A percentile compares a stretch with the other conserved stretches of the same genome.
These are phyloP conservation scores for Kuraishia hungarica DNA, from an alignment of 805 yeast species.

Conservation along the genomic window DNA sequence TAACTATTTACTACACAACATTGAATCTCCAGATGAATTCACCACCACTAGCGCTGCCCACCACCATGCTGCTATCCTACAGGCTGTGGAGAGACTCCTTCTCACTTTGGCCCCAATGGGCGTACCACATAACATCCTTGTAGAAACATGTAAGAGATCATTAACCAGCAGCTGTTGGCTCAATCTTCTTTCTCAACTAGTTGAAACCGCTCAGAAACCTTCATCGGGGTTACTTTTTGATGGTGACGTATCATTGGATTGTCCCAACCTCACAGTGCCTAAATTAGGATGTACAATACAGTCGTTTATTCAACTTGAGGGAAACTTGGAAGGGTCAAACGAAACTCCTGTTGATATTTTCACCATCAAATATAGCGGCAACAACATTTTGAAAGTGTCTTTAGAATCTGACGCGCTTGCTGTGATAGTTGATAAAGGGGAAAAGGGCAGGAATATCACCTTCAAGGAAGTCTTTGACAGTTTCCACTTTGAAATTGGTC, in stretches of 20 bases:
- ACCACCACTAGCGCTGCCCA: background rate
- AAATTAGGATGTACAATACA: background rate
- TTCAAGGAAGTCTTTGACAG: conserved; percentile 15
- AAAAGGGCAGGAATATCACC: background rate
- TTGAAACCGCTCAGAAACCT: background rate
- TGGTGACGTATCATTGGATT: background rate
- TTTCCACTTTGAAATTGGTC: conserved; percentile 16
- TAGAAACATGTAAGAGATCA: background rate
- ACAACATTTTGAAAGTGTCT: background rate
- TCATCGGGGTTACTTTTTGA: background rate
- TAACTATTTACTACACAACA: background rate
- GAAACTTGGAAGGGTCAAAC: background rate
- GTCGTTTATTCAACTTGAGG: background rate
- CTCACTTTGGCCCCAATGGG: conserved; percentile 2
- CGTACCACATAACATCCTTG: background rate
- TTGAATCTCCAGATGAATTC: too few relatives aligned
- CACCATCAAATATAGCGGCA: background rate
- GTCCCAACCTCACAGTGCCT: background rate
- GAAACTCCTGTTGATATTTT: background rate
- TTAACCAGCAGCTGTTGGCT: background rate
- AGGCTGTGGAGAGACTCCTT: background rate
- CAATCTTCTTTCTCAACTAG: background rate
- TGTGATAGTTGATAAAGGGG: background rate
- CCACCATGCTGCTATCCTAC: background rate
- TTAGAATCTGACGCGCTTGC: background rate